A percentile compares a stretch with the other conserved stretches of the same genome.
Conservation (phyloP, 73 alveolate species). For the Stentor coeruleus region DNA sequence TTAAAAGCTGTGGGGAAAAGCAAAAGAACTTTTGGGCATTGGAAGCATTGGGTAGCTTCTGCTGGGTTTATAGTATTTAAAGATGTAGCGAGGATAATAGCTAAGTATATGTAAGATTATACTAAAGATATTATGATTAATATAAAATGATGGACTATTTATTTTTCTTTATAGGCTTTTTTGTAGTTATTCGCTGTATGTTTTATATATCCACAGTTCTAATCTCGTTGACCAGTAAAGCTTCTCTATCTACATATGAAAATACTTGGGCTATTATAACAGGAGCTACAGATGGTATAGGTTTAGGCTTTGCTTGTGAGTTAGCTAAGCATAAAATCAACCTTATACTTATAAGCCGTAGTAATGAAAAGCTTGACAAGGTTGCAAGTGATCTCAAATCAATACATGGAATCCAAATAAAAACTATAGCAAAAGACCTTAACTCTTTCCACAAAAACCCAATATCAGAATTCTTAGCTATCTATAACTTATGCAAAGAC, state of each 20-base stretch:
- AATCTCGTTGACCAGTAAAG: background rate
- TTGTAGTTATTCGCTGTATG: background rate
- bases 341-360: conserved; percentile 55
- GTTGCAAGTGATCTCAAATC: conserved; percentile 17
- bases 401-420: background rate
- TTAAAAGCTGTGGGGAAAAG: background rate
- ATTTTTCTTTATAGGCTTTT: background rate
- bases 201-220: background rate
- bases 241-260: conserved; percentile 16
- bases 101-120: no score
- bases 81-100: no score
- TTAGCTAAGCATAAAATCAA: conserved; percentile 61
- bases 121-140: no score
- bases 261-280: conserved; percentile 70
- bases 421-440: background rate
- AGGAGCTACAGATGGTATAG: conserved; percentile 72
- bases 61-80: no score
- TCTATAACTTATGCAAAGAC: background rate
- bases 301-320: conserved; percentile 48
- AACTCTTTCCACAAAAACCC: background rate
- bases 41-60: no score
- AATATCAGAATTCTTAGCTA: background rate
- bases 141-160: background rate
- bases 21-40: background rate
- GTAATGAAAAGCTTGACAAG: conserved; percentile 34